Base-by-base conservation (phyloP, 2,329 filamentous ascomycete species). In the Acrodontium crateriforme region DNA sequence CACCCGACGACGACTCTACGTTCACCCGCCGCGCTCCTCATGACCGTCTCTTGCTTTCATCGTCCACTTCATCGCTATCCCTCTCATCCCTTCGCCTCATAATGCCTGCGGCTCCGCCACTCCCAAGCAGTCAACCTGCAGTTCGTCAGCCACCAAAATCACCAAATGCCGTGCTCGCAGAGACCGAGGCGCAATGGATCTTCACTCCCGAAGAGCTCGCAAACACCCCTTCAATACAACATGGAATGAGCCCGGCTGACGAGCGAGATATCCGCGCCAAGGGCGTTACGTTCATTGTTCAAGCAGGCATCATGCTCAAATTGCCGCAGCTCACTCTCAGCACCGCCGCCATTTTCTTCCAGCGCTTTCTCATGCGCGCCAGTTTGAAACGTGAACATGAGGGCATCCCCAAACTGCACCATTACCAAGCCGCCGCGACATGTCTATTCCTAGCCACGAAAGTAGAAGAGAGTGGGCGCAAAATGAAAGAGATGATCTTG, bases 381-480 rank as follows among this genome's bases (percentile, higher is more conserved):
- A 87, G 75, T 49, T 76, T 91, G 69, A 74, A 78, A 26, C 69
- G 76, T 44, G 71, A 78, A 45, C 79, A 74, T 38, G 68, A 67
- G 36, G 60, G 59, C 30, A 63, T 63, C 28, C 62, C 61, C 24
- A 83, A 83, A 9, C 71, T 91, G 25, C 87, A 94, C 53, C 85
- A 93, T 44, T 95, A 93, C 24, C 38, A 65, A 50, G 80, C 91
- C 34, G 89, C 85, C 8, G 89, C 85, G 0, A 93, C 85, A 1
- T 72, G 84, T 2, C 66, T 98, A 2, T 98, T 95, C 44, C 69
- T 98, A 7, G 87, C 89, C 6, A 94, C 91, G 42, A 98, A 98
- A 54, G 87, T 91, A 12, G 87, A 98, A 50, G 89, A 98, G 52
- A 93, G 91, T 50, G 91, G 84, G 49, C 77, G 87, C 26, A 93